phyloP scores from a whole-genome alignment of 2,329 filamentous ascomycete genomes.

The Diplodia intermedia region DNA sequence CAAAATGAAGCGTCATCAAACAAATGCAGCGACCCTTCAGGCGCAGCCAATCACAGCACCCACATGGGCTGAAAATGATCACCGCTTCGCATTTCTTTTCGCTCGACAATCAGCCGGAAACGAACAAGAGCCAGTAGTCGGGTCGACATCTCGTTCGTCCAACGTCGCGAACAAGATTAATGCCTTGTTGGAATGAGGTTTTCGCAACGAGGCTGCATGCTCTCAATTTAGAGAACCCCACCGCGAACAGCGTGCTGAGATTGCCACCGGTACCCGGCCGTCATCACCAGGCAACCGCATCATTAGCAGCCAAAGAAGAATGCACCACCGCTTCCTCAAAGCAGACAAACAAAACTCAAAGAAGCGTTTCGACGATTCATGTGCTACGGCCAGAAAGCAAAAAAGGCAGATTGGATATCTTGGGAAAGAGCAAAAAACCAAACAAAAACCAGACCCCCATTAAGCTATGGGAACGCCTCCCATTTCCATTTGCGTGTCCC shows the following conservation, averaged over 20 bases:
- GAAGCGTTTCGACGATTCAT: not conserved
- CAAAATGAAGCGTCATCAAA: slow-evolving; percentile 9
- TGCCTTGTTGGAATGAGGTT: not conserved
- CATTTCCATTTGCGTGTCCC: not conserved
- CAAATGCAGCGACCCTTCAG: not conserved
- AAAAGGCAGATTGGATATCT: not conserved
- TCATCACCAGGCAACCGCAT: no score
- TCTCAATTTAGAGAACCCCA: no score
- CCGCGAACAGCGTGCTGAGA: no score
- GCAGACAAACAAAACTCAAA: no score
- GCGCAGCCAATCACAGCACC: not conserved
- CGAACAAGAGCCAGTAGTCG: no score
- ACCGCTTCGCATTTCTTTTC: not conserved
- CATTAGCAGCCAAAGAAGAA: no score
- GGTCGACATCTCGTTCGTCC: not conserved
- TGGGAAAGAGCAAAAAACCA: not conserved
- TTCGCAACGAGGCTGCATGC: not conserved
- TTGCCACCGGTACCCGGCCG: no score
- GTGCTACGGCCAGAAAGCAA: not conserved
- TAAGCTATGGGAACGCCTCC: not conserved
- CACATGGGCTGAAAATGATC: not conserved
- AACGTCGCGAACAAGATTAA: slow-evolving; percentile 6
- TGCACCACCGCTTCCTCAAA: no score
- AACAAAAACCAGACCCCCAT: not conserved
- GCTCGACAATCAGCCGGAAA: no score